These are phyloP conservation scores for Diaporthe citrichinensis DNA, from an alignment of 2,329 filamentous ascomycete genomes.

Conservation along the genomic window DNA sequence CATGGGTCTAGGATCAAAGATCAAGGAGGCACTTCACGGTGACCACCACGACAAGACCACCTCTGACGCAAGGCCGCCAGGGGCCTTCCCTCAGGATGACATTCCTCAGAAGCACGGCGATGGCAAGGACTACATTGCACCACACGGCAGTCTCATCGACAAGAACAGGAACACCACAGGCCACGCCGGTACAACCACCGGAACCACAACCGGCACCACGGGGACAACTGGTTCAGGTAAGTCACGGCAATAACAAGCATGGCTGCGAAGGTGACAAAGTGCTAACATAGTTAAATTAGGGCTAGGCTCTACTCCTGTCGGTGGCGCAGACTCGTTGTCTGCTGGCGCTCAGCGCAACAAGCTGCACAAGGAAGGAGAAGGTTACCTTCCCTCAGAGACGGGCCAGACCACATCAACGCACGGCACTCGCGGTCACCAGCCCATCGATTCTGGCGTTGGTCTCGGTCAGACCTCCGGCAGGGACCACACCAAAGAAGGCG, in stretches of 20 bases:
- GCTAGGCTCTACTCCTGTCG: neutral
- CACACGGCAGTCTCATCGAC: constrained; percentile 34
- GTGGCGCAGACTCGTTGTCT: neutral
- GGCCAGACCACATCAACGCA: neutral
- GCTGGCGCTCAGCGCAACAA: constrained; percentile 38
- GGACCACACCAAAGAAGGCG: constrained; percentile 18
- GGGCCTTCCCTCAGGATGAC: constrained; percentile 42
- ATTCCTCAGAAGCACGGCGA: constrained; percentile 41
- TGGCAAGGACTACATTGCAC: constrained; percentile 32
- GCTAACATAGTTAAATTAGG: neutral
- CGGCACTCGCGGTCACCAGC: neutral
- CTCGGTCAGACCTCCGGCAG: constrained; percentile 6
- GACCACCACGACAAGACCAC: constrained; percentile 41
- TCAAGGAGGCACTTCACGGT: constrained; percentile 46
- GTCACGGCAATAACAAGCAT: neutral
- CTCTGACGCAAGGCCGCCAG: constrained; percentile 38
- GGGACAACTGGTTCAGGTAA: constrained; percentile 9
- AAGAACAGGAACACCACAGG: constrained; percentile 25
- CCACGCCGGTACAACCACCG: constrained; percentile 14
- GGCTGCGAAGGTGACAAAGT: neutral
- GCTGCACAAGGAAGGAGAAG: constrained; percentile 37
- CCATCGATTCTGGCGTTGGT: constrained; percentile 35
- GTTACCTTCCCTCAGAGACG: constrained; percentile 32
- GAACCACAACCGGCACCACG: constrained; percentile 8
- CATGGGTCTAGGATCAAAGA: constrained; percentile 47